Base-by-base conservation (phyloP, 805 yeast genomes). In the Starmera dryadoides region DNA sequence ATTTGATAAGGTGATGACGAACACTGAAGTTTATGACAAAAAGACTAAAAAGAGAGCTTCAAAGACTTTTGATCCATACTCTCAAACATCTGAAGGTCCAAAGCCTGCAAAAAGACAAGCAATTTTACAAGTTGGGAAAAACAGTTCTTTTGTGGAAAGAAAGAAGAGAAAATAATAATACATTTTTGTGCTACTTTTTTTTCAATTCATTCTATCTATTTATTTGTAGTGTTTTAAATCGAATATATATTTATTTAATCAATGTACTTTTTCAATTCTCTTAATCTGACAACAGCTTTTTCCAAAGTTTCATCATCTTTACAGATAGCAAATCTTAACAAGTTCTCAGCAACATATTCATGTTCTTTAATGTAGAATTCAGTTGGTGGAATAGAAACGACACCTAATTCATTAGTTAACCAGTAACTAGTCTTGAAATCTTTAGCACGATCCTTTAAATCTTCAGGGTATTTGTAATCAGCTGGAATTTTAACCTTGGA, bases 311-410 rank as follows among this genome's bases (percentile, higher is more conserved):
- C 71, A 56, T 93, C 94, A 51, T 85, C 96, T 65, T 93, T 93
- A 71, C 98, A 93, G 16, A 93, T 94, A 14, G 98, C 98, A 60
- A 93, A 89, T 56, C 98, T 79, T 44, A 93, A 67, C 56, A 87
- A 76, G 50, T 86, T 81, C 56, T 89, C 95, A 40, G 91, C 88
- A 15, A 81, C 77, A 40, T 75, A 68, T 25, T 84, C 88, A 47
- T 83, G 79, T 43, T 75, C 79, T 9, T 78, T 74, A 33, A 79
- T 73, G 53, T 86, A 78, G 55, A 93, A 93, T 62, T 91, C 98
- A n/a, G 96, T 83, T 22, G 98, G 98, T 10, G 98, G 98, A 47
- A 93, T 93, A 4, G 95, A 83, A 17, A 93, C 98, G 31, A 93
- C 94, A 10, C 98, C 98, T 42, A 91, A 60, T 57, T 88, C 95